phyloP scores from a whole-genome alignment of 1,284 basidiomycete species.

The Ganoderma leucocontextum region DNA sequence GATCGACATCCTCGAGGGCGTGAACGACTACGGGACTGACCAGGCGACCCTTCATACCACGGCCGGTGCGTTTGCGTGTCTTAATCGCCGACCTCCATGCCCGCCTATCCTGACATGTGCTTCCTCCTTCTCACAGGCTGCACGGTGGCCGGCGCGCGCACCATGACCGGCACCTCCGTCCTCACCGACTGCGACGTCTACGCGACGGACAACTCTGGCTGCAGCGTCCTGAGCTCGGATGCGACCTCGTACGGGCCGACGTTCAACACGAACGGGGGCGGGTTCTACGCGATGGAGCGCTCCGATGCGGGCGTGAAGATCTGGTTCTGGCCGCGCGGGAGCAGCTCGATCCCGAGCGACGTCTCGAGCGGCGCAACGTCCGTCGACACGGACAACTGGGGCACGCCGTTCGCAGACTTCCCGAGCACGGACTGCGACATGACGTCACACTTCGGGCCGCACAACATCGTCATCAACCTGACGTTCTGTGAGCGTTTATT shows the following conservation, averaged over 20 bases:
- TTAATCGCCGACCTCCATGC: not conserved
- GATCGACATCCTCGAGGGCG: conserved; percentile 76
- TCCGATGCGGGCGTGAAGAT: conserved; percentile 58
- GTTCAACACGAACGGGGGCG: conserved; percentile 66
- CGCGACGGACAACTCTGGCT: conserved; percentile 66
- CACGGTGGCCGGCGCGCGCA: conserved; percentile 28
- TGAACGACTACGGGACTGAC: conserved; percentile 66
- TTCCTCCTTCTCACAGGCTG: not conserved
- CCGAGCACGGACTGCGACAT: conserved; percentile 58
- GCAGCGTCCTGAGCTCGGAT: conserved; percentile 53
- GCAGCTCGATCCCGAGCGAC: conserved; percentile 52
- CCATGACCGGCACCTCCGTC: conserved; percentile 7
- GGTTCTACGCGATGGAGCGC: conserved; percentile 64
- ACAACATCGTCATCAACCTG: conserved; percentile 66
- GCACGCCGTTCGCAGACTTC: conserved; percentile 61
- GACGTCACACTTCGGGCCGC: conserved; percentile 54
- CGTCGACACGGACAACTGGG: conserved; percentile 59
- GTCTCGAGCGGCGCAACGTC: conserved; percentile 49
- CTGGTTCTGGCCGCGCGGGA: conserved; percentile 66
- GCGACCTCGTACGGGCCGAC: conserved; percentile 57
- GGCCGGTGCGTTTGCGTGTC: conserved; percentile 41
- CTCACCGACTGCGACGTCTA: conserved; percentile 58
- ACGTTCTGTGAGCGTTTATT: conserved; percentile 44
- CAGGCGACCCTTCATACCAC: conserved; percentile 71
- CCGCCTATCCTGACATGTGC: not conserved